phyloP scores from a whole-genome alignment of 176 grass and related monocot genomes.

The Miscanthus lutarioriparius region DNA sequence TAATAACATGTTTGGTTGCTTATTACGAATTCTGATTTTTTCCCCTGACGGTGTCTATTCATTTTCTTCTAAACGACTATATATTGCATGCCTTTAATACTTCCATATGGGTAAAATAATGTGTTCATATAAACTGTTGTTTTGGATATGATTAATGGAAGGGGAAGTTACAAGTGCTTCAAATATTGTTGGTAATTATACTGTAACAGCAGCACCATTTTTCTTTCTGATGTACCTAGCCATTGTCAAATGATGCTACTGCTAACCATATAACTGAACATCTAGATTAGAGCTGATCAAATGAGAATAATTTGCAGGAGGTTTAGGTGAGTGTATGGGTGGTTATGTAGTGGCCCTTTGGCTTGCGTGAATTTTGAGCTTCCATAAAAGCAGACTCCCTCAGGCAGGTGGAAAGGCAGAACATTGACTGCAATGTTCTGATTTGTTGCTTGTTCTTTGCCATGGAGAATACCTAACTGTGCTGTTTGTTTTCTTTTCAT shows the following conservation, averaged over 20 bases:
- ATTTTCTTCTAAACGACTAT: neutral
- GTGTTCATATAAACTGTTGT: neutral
- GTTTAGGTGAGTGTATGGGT: neutral
- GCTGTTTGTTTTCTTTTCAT: neutral
- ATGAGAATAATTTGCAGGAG: neutral
- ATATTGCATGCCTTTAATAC: neutral
- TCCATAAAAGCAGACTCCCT: neutral
- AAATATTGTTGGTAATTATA: neutral
- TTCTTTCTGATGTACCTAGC: constrained; percentile 1
- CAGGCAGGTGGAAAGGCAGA: neutral
- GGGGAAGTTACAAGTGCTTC: neutral
- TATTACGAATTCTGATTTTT: neutral
- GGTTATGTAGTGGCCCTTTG: neutral
- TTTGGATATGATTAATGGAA: neutral
- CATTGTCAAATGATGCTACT: neutral
- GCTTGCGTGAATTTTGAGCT: neutral
- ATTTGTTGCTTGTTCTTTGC: neutral
- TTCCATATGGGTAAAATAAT: neutral
- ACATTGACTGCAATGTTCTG: neutral
- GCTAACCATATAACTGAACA: neutral
- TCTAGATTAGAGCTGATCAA: neutral
- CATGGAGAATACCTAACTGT: neutral
- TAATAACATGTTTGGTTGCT: neutral
- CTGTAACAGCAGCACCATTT: neutral
- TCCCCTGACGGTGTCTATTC: neutral